A percentile compares a stretch with the other conserved stretches of the same genome.
These are phyloP conservation scores for Sporobolomyces pararoseus DNA, from an alignment of 768 basidiomycete genomes.

Conservation along the genomic window DNA sequence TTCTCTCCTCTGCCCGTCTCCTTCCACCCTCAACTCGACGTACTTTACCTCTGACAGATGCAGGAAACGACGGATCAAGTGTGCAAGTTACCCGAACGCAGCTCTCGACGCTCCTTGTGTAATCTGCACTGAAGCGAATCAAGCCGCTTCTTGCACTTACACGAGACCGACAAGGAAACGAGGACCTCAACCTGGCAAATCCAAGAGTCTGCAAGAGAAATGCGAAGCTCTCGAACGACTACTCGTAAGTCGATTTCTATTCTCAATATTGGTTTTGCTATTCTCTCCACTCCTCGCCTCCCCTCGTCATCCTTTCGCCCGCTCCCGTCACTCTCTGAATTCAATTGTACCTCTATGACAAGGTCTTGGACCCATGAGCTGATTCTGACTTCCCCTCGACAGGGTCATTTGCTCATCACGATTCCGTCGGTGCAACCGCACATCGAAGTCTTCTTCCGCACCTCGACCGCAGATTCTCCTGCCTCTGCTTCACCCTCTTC, in stretches of 20 bases:
- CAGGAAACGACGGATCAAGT: conserved; percentile 29
- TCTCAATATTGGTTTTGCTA: too few species aligned
- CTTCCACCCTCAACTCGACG: too few species aligned
- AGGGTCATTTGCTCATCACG: conserved; percentile 32
- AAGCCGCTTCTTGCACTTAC: conserved; percentile 21
- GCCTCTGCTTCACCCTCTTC: background rate
- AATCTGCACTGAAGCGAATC: conserved; percentile 33
- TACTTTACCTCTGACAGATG: too few species aligned
- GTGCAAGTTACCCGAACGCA: conserved; percentile 2
- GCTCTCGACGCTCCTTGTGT: conserved; percentile 27
- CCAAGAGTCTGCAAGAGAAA: conserved; percentile 23
- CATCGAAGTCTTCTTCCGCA: conserved; percentile 1
- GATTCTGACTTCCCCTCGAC: too few species aligned
- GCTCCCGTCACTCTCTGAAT: background rate
- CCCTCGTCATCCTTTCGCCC: background rate
- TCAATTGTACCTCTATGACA: too few species aligned
- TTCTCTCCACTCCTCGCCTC: too few species aligned
- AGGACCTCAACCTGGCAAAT: conserved; percentile 30
- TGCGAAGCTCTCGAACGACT: conserved; percentile 17
- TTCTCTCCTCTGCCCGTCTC: too few species aligned
- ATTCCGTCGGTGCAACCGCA: background rate
- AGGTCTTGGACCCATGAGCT: too few species aligned
- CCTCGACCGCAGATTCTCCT: background rate
- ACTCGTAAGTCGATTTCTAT: conserved; percentile 7
- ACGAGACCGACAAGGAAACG: conserved; percentile 28